These are phyloP conservation scores for Leccinum solheimii DNA, from an alignment of 1,284 basidiomycete species.

Conservation along the genomic window DNA sequence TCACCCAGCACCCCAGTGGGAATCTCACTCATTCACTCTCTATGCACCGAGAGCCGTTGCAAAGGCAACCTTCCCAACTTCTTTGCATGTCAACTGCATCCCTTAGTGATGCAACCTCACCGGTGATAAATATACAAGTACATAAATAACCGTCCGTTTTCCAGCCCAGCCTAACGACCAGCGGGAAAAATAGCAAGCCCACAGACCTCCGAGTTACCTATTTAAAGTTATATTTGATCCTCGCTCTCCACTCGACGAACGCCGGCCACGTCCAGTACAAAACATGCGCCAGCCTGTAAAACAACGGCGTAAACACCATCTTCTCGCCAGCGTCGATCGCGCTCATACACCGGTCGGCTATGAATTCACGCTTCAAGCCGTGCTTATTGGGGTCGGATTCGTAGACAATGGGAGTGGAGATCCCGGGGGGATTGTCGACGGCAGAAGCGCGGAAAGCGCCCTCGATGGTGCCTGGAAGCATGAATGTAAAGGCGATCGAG, in stretches of 20 bases:
- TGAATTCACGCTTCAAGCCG: conserved; percentile 56
- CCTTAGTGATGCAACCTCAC: too few species aligned
- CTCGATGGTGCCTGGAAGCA: conserved; percentile 66
- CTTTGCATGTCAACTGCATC: too few species aligned
- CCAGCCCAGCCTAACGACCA: neutral
- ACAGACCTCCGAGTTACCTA: conserved; percentile 9
- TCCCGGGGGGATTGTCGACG: conserved; percentile 55
- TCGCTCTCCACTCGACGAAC: conserved; percentile 55
- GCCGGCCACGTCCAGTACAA: conserved; percentile 65
- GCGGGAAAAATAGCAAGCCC: neutral
- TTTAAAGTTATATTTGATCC: conserved; percentile 60
- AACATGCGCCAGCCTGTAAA: conserved; percentile 46
- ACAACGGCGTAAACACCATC: conserved; percentile 55
- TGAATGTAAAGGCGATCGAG: conserved; percentile 53
- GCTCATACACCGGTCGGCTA: conserved; percentile 55
- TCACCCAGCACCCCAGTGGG: too few species aligned
- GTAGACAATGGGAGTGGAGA: conserved; percentile 31
- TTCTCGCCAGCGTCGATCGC: conserved; percentile 60
- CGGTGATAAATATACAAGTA: neutral
- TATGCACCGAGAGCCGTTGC: neutral
- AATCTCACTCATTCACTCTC: neutral
- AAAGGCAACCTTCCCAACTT: too few species aligned
- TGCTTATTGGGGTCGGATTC: conserved; percentile 55
- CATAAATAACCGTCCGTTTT: neutral
- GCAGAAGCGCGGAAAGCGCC: conserved; percentile 81